Evolutionary conservation across 192 early-diverging fungal genomes (phyloP), one percentile per base, ranked within the genome.

Genomic region (Mortierella hygrophila): DNA sequence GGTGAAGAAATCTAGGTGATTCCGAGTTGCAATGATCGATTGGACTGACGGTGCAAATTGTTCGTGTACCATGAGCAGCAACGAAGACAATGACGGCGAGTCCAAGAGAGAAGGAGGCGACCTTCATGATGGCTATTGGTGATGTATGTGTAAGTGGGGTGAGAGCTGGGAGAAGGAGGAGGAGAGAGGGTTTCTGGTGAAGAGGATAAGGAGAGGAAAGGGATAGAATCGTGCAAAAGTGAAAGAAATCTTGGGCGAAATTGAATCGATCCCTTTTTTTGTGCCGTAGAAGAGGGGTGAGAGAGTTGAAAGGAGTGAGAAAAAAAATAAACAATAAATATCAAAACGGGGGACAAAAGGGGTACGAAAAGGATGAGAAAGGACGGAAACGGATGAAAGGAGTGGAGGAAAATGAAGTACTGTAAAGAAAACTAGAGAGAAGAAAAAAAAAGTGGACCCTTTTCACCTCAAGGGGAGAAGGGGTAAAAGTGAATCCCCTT

Each of bases 51-150:
- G 49, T 52, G 18, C 49, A 21, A 49, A 49, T 18, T 16, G 4
- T 16, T 4, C 18, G n/a, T 26, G 49, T 63, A 73, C 60, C 72
- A 47, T 80, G 79, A 21, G 57, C 72, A 21, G 79, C 57, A 10
- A 68, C 70, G n/a, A 55, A 40, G 1, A 72, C 76, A 8, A 74
- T 29, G 18, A 44, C 75, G 32, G 44, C 75, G 23, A 82, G 55
- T 29, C 70, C 81, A 44, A 81, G 44, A 32, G 79, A 57, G 23
- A 74, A 1, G 2, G 3, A 49, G 8, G 44, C n/a, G 21, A 72
- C 52, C 57, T 38, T 82, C 75, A 82, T 82, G 26, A 44, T 79
- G 37, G 23, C 35, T 74, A 42, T 41, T 44, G 70, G 68, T 9
- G 11, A 29, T 29, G 29, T 29, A 13, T 11, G 29, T 15, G 11